phyloP scores from a whole-genome alignment of 2,329 filamentous ascomycete genomes.

The Akanthomyces dipterigenus region DNA sequence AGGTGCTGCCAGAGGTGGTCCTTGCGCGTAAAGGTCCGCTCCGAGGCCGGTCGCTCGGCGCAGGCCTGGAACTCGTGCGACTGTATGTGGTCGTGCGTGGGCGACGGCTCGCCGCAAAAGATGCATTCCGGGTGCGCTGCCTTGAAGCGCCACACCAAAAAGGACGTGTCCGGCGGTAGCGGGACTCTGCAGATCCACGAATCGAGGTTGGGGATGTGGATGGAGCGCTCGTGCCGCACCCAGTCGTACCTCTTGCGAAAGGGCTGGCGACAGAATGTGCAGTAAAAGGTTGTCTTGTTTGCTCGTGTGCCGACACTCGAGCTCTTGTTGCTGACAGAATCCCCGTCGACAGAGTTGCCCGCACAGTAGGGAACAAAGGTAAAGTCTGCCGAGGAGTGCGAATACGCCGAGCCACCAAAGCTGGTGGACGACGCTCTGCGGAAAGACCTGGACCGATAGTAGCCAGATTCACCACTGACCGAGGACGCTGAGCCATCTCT shows the following conservation, averaged over 20 bases:
- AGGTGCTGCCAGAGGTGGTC: slow-evolving; percentile 36
- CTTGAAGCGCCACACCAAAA: slow-evolving; percentile 42
- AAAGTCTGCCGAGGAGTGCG: slow-evolving; percentile 9
- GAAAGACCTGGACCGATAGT: slow-evolving; percentile 13
- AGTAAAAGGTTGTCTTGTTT: slow-evolving; percentile 25
- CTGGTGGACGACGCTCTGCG: slow-evolving; percentile 18
- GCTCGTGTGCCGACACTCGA: not conserved
- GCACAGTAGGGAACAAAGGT: slow-evolving; percentile 3
- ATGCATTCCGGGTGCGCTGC: slow-evolving; percentile 35
- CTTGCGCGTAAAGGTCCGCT: slow-evolving; percentile 37
- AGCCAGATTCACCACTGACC: slow-evolving; percentile 24
- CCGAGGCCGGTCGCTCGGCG: slow-evolving; percentile 36
- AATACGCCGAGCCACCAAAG: slow-evolving; percentile 14
- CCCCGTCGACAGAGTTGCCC: slow-evolving; percentile 11
- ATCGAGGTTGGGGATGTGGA: slow-evolving; percentile 37
- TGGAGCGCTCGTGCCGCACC: slow-evolving; percentile 42
- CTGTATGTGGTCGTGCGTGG: slow-evolving; percentile 29
- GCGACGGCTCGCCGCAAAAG: slow-evolving; percentile 30
- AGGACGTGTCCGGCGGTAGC: slow-evolving; percentile 26
- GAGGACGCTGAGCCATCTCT: slow-evolving; percentile 26
- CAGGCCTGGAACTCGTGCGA: slow-evolving; percentile 41
- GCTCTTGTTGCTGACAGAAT: not conserved
- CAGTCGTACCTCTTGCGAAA: slow-evolving; percentile 37
- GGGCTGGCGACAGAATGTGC: slow-evolving; percentile 31
- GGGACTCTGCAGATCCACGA: slow-evolving; percentile 45